These are phyloP conservation scores for Parmelia sp. DNA, from an alignment of 495 filamentous ascomycete species.

Conservation along the genomic window DNA sequence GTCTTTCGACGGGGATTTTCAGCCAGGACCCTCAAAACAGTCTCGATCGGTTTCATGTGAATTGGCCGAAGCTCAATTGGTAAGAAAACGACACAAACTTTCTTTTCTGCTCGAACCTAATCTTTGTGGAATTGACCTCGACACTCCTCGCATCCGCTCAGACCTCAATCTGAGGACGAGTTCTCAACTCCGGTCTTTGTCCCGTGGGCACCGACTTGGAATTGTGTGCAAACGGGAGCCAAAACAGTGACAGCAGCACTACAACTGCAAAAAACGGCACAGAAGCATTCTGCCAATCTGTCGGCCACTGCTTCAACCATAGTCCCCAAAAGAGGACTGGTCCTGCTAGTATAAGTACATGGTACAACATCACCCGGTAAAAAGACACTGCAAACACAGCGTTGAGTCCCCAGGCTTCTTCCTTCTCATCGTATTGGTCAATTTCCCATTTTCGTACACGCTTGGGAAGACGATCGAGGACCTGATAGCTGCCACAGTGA, in stretches of 20 bases:
- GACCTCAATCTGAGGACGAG: too few relatives aligned
- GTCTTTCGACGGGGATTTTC: too few relatives aligned
- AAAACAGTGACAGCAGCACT: not conserved
- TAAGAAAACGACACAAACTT: too few relatives aligned
- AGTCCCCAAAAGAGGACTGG: not conserved
- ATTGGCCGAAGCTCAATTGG: too few relatives aligned
- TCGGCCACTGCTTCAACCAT: conserved; percentile 7
- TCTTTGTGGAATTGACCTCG: too few relatives aligned
- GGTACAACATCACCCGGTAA: not conserved
- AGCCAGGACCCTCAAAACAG: too few relatives aligned
- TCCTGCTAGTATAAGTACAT: not conserved
- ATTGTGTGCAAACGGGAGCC: not conserved
- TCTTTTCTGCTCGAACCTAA: too few relatives aligned
- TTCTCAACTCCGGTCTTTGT: too few relatives aligned
- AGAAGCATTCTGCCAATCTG: conserved; percentile 7
- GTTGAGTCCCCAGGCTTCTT: not conserved
- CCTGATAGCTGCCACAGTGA: not conserved
- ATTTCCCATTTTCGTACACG: not conserved
- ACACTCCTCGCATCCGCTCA: too few relatives aligned
- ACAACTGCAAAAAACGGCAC: conserved; percentile 7
- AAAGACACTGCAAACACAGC: conserved; percentile 4
- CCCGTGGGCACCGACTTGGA: too few relatives aligned
- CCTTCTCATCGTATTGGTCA: not conserved
- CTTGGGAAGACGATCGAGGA: conserved; percentile 6
- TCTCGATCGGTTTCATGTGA: too few relatives aligned